Conservation (phyloP, 139 green algal genomes). For the Zygnema cylindricum region DNA sequence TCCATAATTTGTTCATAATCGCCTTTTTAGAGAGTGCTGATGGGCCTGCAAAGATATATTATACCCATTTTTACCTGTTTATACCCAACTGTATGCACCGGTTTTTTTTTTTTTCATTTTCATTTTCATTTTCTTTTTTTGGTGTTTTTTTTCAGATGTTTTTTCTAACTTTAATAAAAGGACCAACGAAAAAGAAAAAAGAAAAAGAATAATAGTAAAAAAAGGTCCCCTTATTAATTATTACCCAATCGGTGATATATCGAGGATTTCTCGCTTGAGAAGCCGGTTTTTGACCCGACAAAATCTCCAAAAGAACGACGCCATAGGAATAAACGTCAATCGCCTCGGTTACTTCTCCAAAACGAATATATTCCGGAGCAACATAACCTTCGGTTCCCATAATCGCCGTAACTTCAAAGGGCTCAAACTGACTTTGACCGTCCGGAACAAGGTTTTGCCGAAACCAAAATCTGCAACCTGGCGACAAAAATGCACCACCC, state of each 20-base stretch:
- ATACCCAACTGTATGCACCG: not conserved
- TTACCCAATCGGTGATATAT: not conserved
- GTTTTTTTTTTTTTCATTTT: too few relatives aligned
- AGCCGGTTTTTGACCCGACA: not conserved
- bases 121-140: not conserved
- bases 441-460: slow-evolving; percentile 15
- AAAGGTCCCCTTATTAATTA: too few relatives aligned
- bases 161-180: not conserved
- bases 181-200: not conserved
- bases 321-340: slow-evolving; percentile 84
- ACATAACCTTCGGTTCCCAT: slow-evolving; percentile 59
- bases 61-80: not conserved
- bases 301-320: slow-evolving; percentile 71
- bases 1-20: slow-evolving; percentile 4
- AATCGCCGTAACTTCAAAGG: slow-evolving; percentile 15
- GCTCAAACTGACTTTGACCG: slow-evolving; percentile 19
- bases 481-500: not conserved
- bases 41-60: slow-evolving; percentile 4
- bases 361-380: slow-evolving; percentile 38
- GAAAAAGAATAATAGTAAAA: too few relatives aligned
- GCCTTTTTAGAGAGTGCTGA: not conserved
- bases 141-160: not conserved
- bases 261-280: not conserved
- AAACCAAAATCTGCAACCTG: slow-evolving; percentile 60
- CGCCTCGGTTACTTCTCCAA: slow-evolving; percentile 64